Conservation (phyloP, 495 filamentous ascomycete species). For the Xylaria intraflava region DNA sequence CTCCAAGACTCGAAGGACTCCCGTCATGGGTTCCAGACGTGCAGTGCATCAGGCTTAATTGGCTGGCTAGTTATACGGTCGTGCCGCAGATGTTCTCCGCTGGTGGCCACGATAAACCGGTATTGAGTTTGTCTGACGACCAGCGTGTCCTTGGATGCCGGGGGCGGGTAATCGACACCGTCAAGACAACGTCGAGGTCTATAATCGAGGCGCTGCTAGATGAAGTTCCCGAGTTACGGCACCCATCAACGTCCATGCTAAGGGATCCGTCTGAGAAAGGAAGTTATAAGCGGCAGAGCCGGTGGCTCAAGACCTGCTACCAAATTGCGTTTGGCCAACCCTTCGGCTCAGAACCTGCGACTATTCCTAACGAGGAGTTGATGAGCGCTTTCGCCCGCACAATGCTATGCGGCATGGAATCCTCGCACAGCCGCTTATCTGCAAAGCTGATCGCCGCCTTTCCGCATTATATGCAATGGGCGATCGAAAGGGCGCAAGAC, state of each 20-base stretch:
- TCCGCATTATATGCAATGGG: constrained; percentile 12
- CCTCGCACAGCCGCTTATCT: constrained; percentile 14
- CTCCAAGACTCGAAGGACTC: constrained; percentile 7
- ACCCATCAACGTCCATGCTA: background rate
- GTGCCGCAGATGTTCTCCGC: constrained; percentile 19
- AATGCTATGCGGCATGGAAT: constrained; percentile 12
- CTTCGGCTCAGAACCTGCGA: background rate
- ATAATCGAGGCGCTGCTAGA: constrained; percentile 2
- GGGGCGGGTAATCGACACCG: constrained; percentile 17
- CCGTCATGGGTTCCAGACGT: constrained; percentile 28
- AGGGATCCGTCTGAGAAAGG: background rate
- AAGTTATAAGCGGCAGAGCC: background rate
- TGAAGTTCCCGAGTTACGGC: background rate
- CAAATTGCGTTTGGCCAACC: background rate
- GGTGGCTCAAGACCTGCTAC: background rate
- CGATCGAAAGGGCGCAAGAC: background rate
- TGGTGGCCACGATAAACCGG: constrained; percentile 9
- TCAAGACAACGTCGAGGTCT: background rate
- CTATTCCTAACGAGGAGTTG: background rate
- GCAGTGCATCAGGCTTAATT: constrained; percentile 10
- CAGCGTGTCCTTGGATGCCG: constrained; percentile 9
- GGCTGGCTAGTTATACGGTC: constrained; percentile 20
- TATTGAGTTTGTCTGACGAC: constrained; percentile 14
- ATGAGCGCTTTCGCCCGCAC: constrained; percentile 8
- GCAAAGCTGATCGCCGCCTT: constrained; percentile 3